Evolutionary conservation across 352 stramenopile species (phyloP).

Genomic region (Phytophthora parvispora): DNA sequence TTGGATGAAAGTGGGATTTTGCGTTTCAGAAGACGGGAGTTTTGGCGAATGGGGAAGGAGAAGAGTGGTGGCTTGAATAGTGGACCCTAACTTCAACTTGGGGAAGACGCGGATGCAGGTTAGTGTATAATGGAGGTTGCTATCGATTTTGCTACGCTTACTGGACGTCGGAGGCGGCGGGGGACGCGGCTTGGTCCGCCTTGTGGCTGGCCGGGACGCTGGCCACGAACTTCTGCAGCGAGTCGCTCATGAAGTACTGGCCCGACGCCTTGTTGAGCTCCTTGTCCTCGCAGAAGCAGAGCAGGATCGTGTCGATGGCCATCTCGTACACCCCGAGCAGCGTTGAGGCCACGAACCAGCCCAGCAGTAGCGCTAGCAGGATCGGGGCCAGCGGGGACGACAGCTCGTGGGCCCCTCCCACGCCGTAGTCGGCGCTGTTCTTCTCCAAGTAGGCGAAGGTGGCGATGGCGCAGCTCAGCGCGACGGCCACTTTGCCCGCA

Average conservation of each 20-base stretch:
- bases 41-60: background rate
- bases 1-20: slow-evolving; percentile 2
- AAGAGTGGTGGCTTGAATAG: background rate
- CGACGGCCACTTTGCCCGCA: slow-evolving; percentile 93
- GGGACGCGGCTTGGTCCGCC: background rate
- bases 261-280: slow-evolving; percentile 76
- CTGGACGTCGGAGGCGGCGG: background rate
- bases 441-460: slow-evolving; percentile 75
- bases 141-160: background rate
- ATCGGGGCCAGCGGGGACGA: slow-evolving; percentile 88
- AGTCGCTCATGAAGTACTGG: slow-evolving; percentile 85
- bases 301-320: slow-evolving; percentile 95
- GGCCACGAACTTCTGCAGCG: slow-evolving; percentile 75
- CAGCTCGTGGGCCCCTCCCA: slow-evolving; percentile 70
- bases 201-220: slow-evolving; percentile 48
- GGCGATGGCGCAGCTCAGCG: slow-evolving; percentile 60
- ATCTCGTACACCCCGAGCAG: slow-evolving; percentile 97
- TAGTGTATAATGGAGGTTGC: no score
- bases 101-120: background rate
- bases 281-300: slow-evolving; percentile 97
- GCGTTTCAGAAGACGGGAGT: no score
- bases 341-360: slow-evolving; percentile 95
- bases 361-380: slow-evolving; percentile 91
- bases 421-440: slow-evolving; percentile 58
- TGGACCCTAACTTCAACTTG: slow-evolving; percentile 7